Evolutionary conservation across 169 alveolate genomes (phyloP).

Genomic region (Eimeria maxima): DNA sequence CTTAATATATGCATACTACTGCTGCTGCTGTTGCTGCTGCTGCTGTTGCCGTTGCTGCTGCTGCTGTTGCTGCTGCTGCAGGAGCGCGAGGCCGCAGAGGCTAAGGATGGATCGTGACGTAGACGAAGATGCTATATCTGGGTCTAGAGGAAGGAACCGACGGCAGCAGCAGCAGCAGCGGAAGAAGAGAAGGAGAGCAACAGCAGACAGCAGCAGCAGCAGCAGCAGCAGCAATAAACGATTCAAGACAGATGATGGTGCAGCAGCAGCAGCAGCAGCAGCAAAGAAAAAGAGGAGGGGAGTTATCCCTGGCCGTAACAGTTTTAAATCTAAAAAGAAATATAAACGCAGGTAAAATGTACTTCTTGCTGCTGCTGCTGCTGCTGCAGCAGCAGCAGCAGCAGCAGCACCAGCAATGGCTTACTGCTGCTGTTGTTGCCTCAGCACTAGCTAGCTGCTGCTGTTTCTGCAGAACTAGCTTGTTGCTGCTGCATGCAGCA

Average conservation of each 20-base stretch:
- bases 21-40: not conserved
- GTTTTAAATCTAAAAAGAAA: constrained; percentile 1
- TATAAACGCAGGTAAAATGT: constrained; percentile 18
- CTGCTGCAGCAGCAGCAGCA: constrained; percentile 5
- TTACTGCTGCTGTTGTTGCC: too few species aligned
- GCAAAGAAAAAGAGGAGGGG: not conserved
- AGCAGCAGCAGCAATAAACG: not conserved
- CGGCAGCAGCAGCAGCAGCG: not conserved
- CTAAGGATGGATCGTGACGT: not conserved
- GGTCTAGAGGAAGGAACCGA: too few species aligned
- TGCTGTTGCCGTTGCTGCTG: not conserved
- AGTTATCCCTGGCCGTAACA: not conserved
- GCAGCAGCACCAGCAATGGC: not conserved
- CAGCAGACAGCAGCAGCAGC: not conserved
- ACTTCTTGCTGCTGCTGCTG: not conserved
- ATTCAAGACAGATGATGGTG: too few species aligned
- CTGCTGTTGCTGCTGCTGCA: not conserved
- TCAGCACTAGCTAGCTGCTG: not conserved
- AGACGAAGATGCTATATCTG: not conserved
- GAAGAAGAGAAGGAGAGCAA: not conserved
- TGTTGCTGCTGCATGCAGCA: not conserved
- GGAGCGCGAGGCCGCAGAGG: constrained; percentile 25
- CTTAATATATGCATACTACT: not conserved
- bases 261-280: not conserved
- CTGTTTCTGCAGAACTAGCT: not conserved